Conservation (phyloP, 1,139 yeast species). For the Yamadazyma sp. region DNA sequence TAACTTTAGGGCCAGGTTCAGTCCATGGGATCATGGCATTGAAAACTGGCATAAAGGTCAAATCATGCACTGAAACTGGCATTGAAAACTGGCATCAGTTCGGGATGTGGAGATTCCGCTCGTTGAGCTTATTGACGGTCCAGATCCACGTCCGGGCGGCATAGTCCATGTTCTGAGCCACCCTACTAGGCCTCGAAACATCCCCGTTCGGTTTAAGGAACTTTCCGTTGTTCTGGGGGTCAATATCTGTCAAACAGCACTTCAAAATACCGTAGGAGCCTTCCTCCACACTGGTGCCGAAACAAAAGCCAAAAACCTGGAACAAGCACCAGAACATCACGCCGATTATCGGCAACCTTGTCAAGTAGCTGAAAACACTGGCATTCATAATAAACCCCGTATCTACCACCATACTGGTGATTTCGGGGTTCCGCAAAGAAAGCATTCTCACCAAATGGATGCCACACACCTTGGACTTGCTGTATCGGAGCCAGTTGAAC, state of each 20-base stretch:
- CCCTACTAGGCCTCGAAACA: constrained; percentile 52
- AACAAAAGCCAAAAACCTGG: constrained; percentile 62
- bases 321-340: constrained; percentile 67
- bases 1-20: no score
- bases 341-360: constrained; percentile 75
- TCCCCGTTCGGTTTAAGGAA: constrained; percentile 63
- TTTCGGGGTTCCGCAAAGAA: constrained; percentile 64
- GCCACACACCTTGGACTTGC: constrained; percentile 76
- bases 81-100: no score
- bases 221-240: constrained; percentile 61
- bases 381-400: constrained; percentile 88
- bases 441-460: constrained; percentile 72
- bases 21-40: no score
- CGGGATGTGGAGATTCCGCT: constrained; percentile 38
- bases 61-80: no score
- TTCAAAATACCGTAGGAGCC: constrained; percentile 68
- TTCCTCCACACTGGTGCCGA: constrained; percentile 72
- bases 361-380: constrained; percentile 71
- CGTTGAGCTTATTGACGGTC: constrained; percentile 64
- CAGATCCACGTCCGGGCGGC: constrained; percentile 83
- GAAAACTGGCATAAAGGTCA: no score
- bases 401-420: constrained; percentile 68
- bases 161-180: constrained; percentile 59
- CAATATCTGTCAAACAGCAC: constrained; percentile 58
- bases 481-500: constrained; percentile 80